Evolutionary conservation across 2,329 filamentous ascomycete species (phyloP), one percentile per base, ranked within the genome.

Genomic region (Colletotrichum salicis): DNA sequence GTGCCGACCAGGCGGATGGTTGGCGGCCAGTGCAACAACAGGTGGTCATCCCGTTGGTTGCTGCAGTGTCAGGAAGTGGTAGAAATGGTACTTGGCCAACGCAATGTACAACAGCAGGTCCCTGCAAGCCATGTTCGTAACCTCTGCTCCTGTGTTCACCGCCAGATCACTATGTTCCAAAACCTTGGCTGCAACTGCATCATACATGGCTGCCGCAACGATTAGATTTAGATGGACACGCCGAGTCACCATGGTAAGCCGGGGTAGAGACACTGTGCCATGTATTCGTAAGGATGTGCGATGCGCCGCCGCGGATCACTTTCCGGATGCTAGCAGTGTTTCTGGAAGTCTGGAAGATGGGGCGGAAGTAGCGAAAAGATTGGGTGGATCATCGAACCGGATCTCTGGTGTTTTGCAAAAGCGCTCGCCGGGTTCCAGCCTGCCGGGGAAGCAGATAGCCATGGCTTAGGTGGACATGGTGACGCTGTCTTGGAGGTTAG

Each of bases 181-280:
- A 69, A 56, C 37, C 70, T 70, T 72, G 70, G 65, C 70, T 70
- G 59, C 45, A 31, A 69, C 70, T 64, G 31, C 70, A 72, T 72
- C 60, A 69, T 58, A 60, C 54, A 54, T 31, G 24, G 59, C 24
- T 55, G 65, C 58, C 55, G 56, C 55, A 56, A n/a, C 48, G 5
- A 52, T 55, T 24, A 19, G 48, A 55, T 59, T 55, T 58, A 52
- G 51, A 64, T 27, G 64, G 35, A n/a, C 13, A 51, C 64, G 64
- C 65, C 52, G 58, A 60, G 65, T 60, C 35, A 35, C 59, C 29
- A 60, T 10, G 45, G 67, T 41, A 48, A 3, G 33, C 48, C 61
- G 56, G 35, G 35, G 35, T 29, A 33, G 27, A 24, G 19, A 19
- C 37, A 22, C 19, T 41, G n/a, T 67, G 65, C 27, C 19, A 37